Evolutionary conservation across 371 early-diverging fungal species (phyloP), one percentile per base, ranked within the genome.

Genomic region (Mortierella sp.): DNA sequence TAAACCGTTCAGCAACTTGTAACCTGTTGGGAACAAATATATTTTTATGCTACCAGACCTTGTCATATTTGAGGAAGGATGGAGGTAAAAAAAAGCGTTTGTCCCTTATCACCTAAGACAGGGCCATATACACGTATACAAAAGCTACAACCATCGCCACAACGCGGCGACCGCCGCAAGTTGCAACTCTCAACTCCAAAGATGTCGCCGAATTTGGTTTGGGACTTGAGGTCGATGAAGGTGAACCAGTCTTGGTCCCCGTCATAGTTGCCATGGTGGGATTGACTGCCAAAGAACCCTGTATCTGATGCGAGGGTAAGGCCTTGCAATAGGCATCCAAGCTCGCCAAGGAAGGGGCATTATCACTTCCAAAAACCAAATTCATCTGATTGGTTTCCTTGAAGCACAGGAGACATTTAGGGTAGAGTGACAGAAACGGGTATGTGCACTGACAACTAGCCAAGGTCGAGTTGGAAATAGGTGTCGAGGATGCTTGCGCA

Each of bases 381-480:
- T 26, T 41, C 26, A 67, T n/a, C 42, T 72, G 73, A 39, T 62
- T 52, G 15, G 73, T 72, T 59, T 72, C 73, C 0, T 31, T 58
- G 27, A 72, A 72, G 48, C 73, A 72, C 46, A 62, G 49, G 21
- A 67, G 59, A 41, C 73, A 72, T 26, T 26, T 54, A 4, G 21
- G 14, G 50, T 66, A 72, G 12, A 67, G 47, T 7, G 59, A 37
- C 24, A 72, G 12, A 50, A 72, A 72, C 15, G 60, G 24, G 15
- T 30, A 26, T 2, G 55, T 53, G 59, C 73, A 72, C 37, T 72
- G 73, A 26, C 73, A 72, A n/a, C 12, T 48, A n/a, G 63, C 54
- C 60, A 72, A 19, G 43, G 68, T 70, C 27, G 63, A 26, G 48
- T 66, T 78, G 26, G 72, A 64, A 37, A 78, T 63, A 3, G 68